Base-by-base conservation (phyloP, 257 asterid genomes). In the Solanum habrochaites region DNA sequence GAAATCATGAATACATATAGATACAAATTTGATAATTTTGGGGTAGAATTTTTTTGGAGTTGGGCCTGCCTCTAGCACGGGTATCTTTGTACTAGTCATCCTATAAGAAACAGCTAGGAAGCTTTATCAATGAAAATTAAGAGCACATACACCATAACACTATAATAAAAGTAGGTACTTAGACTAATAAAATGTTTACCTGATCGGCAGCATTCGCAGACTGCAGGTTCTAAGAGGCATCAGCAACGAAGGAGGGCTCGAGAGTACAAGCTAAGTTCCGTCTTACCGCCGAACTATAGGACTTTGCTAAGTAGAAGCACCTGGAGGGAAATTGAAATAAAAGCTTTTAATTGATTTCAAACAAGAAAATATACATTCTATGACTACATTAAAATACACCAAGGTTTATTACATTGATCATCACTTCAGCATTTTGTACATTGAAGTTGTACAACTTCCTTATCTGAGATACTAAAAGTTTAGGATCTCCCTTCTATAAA, bases 261-360 rank as follows among this genome's bases (percentile, higher is more conserved):
- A 90, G 92, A 80, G 91, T 87, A 94, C 90, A 96, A 91, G 93
- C 97, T 94, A 96, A 45, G 99, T 92, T 96, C 99, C 43, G 93
- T 92, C 94, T 95, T 96, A 56, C 98, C 86, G 96, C 98, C 88
- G 90, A 92, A 93, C 99, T 96, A 90, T 96, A 96, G 85, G 99
- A 96, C 87, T 93, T 94, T 45, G 98, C 99, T 88, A 96, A 90
- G 95, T 96, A 96, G 91, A 96, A 95, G 92, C 99, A 96, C 93
- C 99, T 96, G 95, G 77, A 49, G 88, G 81, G 75, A 91, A 86
- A 88, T 86, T 70, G 83, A 82, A 47, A 72, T 83, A 83, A 82
- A 83, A 74, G 71, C 47, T 83, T 52, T 86, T 43, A 90, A 83
- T 43, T 64, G 39, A 82, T 56, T 39, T 67, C 71, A 75, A 49